A percentile compares a stretch with the other conserved stretches of the same genome.
Conservation (phyloP, 169 alveolate species). For the Plasmodium coatneyi region DNA sequence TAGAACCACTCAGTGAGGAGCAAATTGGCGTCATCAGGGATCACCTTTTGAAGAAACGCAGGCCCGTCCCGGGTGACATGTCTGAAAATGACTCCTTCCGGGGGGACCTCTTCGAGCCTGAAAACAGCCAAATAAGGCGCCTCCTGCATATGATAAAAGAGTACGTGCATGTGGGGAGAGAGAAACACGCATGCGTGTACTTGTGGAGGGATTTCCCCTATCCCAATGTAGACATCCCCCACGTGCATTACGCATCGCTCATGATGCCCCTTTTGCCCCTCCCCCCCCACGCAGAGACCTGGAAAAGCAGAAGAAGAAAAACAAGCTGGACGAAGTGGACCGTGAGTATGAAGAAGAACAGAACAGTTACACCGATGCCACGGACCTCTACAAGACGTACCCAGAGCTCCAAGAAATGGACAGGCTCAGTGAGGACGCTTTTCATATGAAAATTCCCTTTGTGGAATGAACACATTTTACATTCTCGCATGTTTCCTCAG, state of each 20-base stretch:
- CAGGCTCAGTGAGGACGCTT: slow-evolving; percentile 42
- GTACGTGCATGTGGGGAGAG: slow-evolving; percentile 2
- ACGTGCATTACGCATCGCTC: background rate
- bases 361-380: slow-evolving; percentile 45
- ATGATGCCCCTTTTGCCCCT: background rate
- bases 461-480: slow-evolving; percentile 20
- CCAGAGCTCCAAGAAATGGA: slow-evolving; percentile 75
- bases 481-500: background rate
- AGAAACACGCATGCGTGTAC: background rate
- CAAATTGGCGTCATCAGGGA: slow-evolving; percentile 8
- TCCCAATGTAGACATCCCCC: background rate
- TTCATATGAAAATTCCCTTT: slow-evolving; percentile 75
- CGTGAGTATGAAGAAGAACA: slow-evolving; percentile 72
- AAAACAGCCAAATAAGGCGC: slow-evolving; percentile 62
- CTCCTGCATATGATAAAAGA: slow-evolving; percentile 62
- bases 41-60: slow-evolving; percentile 5
- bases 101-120: slow-evolving; percentile 30
- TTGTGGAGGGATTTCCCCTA: background rate
- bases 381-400: slow-evolving; percentile 38
- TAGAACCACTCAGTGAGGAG: slow-evolving; percentile 37
- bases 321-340: slow-evolving; percentile 70
- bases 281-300: slow-evolving; percentile 39
- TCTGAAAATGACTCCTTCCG: slow-evolving; percentile 4
- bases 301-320: slow-evolving; percentile 70
- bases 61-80: background rate